Evolutionary conservation across 345 rosid species (phyloP).

Genomic region (Capsella bursapastoris): DNA sequence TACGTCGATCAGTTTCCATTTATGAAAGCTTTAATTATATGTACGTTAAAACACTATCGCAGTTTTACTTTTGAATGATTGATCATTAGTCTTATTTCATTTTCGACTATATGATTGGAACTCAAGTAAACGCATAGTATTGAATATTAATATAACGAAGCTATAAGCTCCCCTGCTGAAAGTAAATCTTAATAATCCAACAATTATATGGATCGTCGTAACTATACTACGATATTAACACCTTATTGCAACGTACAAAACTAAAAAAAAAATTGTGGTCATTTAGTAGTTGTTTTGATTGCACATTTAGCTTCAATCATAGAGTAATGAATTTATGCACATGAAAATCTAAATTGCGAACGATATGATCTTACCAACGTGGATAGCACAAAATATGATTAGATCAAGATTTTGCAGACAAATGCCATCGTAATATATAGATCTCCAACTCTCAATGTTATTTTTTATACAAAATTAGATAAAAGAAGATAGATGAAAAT

Average conservation of each 20-base stretch:
- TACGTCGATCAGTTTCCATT: conserved; percentile 12
- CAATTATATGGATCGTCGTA: neutral
- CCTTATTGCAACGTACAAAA: conserved; percentile 15
- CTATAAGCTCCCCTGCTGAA: conserved; percentile 1
- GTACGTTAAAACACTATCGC: neutral
- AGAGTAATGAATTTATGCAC: neutral
- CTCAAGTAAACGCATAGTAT: too few relatives aligned
- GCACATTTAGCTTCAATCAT: neutral
- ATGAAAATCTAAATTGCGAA: neutral
- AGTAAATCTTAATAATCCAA: neutral
- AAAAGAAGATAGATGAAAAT: neutral
- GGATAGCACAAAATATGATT: neutral
- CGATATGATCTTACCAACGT: conserved; percentile 19
- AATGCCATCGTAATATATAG: neutral
- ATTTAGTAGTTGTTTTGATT: neutral
- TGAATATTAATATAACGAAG: neutral
- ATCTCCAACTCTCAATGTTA: neutral
- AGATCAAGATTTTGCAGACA: conserved; percentile 20
- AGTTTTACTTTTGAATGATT: conserved; percentile 28
- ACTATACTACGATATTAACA: neutral
- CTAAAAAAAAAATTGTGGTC: neutral
- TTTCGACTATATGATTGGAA: conserved; percentile 5
- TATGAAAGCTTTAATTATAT: conserved; percentile 1
- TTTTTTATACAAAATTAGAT: neutral
- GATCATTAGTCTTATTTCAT: conserved; percentile 15